Percentiles rank a stretch among this genome's conserved stretches.
Conservation (phyloP, 2,329 filamentous ascomycete genomes). For the Colletotrichum noveboracense region DNA sequence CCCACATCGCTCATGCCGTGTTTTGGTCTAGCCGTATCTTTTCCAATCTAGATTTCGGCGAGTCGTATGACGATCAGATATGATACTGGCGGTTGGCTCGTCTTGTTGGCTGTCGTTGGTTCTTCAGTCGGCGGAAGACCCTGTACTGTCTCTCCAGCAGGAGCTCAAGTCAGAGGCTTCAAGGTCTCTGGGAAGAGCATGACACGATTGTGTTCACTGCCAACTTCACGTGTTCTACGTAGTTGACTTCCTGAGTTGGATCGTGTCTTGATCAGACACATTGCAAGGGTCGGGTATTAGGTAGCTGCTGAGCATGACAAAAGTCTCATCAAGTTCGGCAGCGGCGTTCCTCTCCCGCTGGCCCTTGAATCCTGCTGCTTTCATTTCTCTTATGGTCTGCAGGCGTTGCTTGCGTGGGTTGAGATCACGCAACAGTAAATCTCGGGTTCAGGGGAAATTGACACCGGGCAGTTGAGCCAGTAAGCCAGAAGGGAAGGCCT, state of each 20-base stretch:
- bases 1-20: neutral
- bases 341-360: fast-evolving
- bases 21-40: neutral
- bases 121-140: neutral
- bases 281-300: no score
- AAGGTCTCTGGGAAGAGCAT: neutral
- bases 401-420: neutral
- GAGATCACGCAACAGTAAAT: neutral
- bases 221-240: neutral
- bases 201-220: neutral
- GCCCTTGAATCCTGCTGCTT: neutral
- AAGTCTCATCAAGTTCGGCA: no score
- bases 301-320: no score
- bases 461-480: neutral
- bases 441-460: neutral
- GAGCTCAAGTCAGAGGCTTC: neutral
- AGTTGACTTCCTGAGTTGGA: no score
- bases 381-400: no score
- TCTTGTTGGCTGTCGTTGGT: neutral
- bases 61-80: neutral
- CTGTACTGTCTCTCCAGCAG: fast-evolving
- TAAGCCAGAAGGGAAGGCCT: neutral
- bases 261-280: no score
- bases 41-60: neutral
- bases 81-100: neutral